A percentile compares a stretch with the other conserved stretches of the same genome.
These are phyloP conservation scores for Termitomyces sp. DNA, from an alignment of 768 basidiomycete genomes.

Conservation along the genomic window DNA sequence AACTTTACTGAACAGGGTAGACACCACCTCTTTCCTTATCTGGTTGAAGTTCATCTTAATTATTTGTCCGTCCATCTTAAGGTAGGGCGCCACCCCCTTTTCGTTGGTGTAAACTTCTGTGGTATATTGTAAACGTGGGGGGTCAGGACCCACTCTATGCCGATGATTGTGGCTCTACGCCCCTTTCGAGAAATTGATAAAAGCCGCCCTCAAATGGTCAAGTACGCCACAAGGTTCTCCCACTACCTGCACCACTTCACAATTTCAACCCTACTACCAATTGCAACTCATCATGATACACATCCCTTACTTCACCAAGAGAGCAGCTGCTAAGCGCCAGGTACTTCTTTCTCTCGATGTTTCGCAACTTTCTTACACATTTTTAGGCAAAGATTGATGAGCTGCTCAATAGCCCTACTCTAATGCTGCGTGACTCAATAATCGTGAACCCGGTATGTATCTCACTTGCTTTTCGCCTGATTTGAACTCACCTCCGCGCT, in stretches of 20 bases:
- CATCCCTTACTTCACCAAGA: neutral
- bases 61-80: neutral
- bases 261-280: neutral
- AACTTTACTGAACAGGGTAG: neutral
- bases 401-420: neutral
- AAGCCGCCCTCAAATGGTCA: neutral
- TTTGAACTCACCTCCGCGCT: neutral
- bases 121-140: neutral
- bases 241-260: neutral
- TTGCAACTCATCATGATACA: neutral
- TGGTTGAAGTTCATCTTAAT: neutral
- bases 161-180: neutral
- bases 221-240: neutral
- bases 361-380: neutral
- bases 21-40: neutral
- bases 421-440: neutral
- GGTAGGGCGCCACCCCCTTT: slow-evolving; percentile 8
- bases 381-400: slow-evolving; percentile 5
- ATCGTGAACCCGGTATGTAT: slow-evolving; percentile 7
- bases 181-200: slow-evolving; percentile 1
- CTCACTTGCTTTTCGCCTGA: fast-evolving
- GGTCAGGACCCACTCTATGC: neutral
- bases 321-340: neutral
- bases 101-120: neutral
- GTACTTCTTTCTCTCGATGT: neutral